Evolutionary conservation across 768 basidiomycete species (phyloP), one percentile per base, ranked within the genome.

Genomic region (Clathrus columnatus): DNA sequence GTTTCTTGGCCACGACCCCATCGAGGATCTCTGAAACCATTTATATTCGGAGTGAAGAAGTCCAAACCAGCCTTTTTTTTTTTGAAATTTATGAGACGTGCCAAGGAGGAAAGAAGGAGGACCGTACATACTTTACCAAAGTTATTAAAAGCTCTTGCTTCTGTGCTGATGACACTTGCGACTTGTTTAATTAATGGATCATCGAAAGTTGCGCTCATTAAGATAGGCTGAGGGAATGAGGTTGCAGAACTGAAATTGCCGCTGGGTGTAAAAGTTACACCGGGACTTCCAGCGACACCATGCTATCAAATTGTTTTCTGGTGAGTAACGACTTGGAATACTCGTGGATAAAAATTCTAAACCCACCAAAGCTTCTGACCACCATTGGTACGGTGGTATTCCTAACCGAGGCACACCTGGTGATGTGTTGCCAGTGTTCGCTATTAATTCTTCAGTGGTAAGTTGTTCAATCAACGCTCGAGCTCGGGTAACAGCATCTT

Each of bases 1-100:
- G 80, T 82, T 65, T 82, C 81, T 60, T 81, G 80, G 0, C 80
- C 80, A 45, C 80, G 70, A 5, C 80, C 80, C 80, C 81, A 82
- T 11, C 80, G 78, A 43, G 81, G 80, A 58, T 83, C 81, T 55
- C 75, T 80, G 72, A 82, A 82, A 0, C 80, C 65, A 57, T 67
- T 67, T 36, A 69, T 67, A 57, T 82, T 82, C 5, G 80, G 81
- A 0, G 81, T 80, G 63, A 74, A 82, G 62, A 72, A 81, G 63
- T 80, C 77, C 28, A 81, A 64, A 0, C 80, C 81, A 2, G 79
- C 76, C 30, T 54, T 44, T 28, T 28, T 2, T 36, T 3, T 48
- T 11, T 24, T 11, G 11, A 28, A 14, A 11, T 48, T 11, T 14
- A 16, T 48, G 27, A 24, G 24, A 6, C 17, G 6, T 46, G 45